phyloP scores from a whole-genome alignment of 768 basidiomycete species.

The Crucibulum laeve region DNA sequence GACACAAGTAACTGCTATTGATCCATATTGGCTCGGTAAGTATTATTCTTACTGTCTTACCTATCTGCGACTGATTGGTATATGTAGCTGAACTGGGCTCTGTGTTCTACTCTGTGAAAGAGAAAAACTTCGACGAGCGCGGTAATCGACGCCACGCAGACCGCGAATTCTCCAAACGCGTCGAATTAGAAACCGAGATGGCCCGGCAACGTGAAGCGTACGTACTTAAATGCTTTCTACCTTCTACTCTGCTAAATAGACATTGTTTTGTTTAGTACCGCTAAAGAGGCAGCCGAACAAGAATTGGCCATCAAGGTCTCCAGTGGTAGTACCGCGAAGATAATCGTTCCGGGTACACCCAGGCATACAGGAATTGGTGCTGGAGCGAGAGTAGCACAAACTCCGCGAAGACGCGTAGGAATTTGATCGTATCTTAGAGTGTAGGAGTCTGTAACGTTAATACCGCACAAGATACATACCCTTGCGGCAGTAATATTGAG shows the following conservation, averaged over 20 bases:
- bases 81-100: slow-evolving; percentile 83
- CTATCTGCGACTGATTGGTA: slow-evolving; percentile 5
- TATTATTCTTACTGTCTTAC: slow-evolving; percentile 1
- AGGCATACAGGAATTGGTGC: slow-evolving; percentile 65
- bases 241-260: slow-evolving; percentile 1
- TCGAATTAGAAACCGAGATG: slow-evolving; percentile 91
- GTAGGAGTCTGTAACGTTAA: too few relatives aligned
- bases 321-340: slow-evolving; percentile 50
- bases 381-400: slow-evolving; percentile 62
- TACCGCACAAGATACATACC: too few relatives aligned
- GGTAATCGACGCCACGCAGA: slow-evolving; percentile 75
- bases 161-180: slow-evolving; percentile 86
- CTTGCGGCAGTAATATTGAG: too few relatives aligned
- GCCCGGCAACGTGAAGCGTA: slow-evolving; percentile 78
- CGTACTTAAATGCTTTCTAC: slow-evolving; percentile 14
- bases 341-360: slow-evolving; percentile 80
- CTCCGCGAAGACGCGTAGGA: slow-evolving; percentile 70
- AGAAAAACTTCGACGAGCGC: slow-evolving; percentile 94
- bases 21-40: slow-evolving; percentile 95
- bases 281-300: slow-evolving; percentile 60
- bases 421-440: slow-evolving; percentile 34
- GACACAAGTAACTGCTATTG: slow-evolving; percentile 98
- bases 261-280: slow-evolving; percentile 36
- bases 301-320: slow-evolving; percentile 51
- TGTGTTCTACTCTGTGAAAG: slow-evolving; percentile 96